Conservation (phyloP, 805 yeast species). For the Spathaspora girioi region DNA sequence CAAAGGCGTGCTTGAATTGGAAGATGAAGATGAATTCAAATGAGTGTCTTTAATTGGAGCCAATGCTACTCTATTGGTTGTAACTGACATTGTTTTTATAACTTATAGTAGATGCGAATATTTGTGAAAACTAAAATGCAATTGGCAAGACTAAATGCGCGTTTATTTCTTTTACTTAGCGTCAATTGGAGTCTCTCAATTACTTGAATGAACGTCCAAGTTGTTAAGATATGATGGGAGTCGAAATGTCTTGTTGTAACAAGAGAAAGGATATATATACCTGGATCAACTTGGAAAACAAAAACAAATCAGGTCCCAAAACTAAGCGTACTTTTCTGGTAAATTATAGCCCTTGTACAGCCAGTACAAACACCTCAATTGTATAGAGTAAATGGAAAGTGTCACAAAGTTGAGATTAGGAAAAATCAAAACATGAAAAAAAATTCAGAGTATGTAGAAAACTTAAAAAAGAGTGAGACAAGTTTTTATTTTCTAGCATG, state of each 20-base stretch:
- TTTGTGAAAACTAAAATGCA: not conserved
- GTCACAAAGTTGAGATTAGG: not conserved
- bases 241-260: not conserved
- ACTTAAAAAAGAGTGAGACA: not conserved
- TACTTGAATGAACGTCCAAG: not conserved
- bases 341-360: not conserved
- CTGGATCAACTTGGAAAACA: not conserved
- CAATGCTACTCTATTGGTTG: constrained; percentile 31
- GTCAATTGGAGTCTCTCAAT: not conserved
- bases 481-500: not conserved
- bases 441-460: not conserved
- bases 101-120: not conserved
- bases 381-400: not conserved
- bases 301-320: not conserved
- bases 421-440: not conserved
- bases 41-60: constrained; percentile 32
- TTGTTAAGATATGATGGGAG: not conserved
- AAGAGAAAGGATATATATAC: not conserved
- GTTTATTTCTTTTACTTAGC: not conserved
- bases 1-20: constrained; percentile 3
- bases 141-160: not conserved
- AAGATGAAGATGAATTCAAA: constrained; percentile 15
- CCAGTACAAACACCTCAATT: not conserved
- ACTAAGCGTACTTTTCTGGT: not conserved
- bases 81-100: constrained; percentile 9